Evolutionary conservation across 2,329 filamentous ascomycete genomes (phyloP).

Genomic region (Pseudocercospora crystallina): DNA sequence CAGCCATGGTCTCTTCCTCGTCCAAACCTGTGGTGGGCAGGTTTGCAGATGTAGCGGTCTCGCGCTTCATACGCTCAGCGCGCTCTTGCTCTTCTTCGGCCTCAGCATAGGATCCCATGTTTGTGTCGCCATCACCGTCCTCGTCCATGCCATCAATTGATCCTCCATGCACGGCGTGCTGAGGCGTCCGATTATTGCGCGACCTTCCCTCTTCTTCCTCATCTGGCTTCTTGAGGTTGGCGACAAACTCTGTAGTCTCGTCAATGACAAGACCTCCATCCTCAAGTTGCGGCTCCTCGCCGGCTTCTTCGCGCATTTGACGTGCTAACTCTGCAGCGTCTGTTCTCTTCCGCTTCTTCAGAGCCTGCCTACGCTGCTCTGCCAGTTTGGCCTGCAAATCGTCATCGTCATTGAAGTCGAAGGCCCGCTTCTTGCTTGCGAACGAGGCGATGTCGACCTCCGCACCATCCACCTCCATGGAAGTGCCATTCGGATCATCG

Average conservation of each 20-base stretch:
- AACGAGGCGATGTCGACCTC: conserved; percentile 31
- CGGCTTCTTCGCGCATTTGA: conserved; percentile 70
- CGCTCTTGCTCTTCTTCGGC: conserved; percentile 51
- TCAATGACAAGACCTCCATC: conserved; percentile 81
- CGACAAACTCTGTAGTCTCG: conserved; percentile 92
- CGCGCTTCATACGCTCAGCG: conserved; percentile 42
- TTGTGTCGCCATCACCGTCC: conserved; percentile 47
- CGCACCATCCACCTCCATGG: conserved; percentile 72
- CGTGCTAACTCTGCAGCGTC: conserved; percentile 84
- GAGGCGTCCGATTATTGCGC: conserved; percentile 38
- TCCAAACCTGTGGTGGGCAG: conserved; percentile 73
- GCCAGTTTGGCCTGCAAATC: conserved; percentile 85
- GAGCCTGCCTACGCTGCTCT: conserved; percentile 73
- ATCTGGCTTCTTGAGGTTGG: conserved; percentile 70
- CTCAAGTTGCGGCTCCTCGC: conserved; percentile 56
- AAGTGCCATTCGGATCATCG: conserved; percentile 34
- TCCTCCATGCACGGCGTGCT: conserved; percentile 24
- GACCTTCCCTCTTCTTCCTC: conserved; percentile 51
- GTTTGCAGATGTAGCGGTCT: conserved; percentile 42
- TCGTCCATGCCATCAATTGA: conserved; percentile 51
- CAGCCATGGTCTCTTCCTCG: conserved; percentile 75
- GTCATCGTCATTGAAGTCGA: conserved; percentile 68
- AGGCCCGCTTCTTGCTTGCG: conserved; percentile 61
- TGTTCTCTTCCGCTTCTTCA: conserved; percentile 89
- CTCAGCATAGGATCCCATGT: conserved; percentile 36